Base-by-base conservation (phyloP, 31 red algal species). In the Odonthalia washingtoniensis region DNA sequence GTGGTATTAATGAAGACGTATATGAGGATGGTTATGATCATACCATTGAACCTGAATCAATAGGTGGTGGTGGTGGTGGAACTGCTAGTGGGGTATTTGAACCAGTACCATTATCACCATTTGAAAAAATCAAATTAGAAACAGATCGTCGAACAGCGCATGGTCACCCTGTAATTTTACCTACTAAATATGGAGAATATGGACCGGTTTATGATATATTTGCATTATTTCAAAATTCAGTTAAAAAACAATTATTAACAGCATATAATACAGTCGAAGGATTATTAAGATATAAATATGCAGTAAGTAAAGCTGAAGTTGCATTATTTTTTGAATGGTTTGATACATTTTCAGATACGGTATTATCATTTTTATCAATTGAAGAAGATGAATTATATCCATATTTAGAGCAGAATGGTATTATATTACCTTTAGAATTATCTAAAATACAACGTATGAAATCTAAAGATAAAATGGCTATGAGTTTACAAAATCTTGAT, bases 301-400 rank as follows among this genome's bases (percentile, higher is more conserved):
- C 73, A 37, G 84, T 87, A 17, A 39, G 72, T 2, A 69, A 87
- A 64, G 21, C 21, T 9, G 62, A 87, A 31, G 36, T 49, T 38
- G 33, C 27, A 5, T 9, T 77, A n/a, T 87, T 87, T 57, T 87
- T 87, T 67, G 84, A 87, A 70, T 87, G 84, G 84, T 78, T 87
- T 65, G 44, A 77, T 37, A 87, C 60, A 3, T 87, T 87, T 67
- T 53, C 73, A 63, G 28, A 64, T 37, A 26, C 60, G 31, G 18
- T 87, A 12, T 40, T 60, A 4, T 28, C 64, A 5, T 42, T 87
- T 5, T 78, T 87, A 37, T 46, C 67, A 14, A 40, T 87, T 33
- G 84, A 87, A 52, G 36, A 78, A 21, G 32, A 38, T 17, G 40
- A 78, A 49, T 26, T 87, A 17, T 87, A 63, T 66, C 73, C 84